These are phyloP conservation scores for Lantana camara DNA, from an alignment of 257 asterid species.

Conservation along the genomic window DNA sequence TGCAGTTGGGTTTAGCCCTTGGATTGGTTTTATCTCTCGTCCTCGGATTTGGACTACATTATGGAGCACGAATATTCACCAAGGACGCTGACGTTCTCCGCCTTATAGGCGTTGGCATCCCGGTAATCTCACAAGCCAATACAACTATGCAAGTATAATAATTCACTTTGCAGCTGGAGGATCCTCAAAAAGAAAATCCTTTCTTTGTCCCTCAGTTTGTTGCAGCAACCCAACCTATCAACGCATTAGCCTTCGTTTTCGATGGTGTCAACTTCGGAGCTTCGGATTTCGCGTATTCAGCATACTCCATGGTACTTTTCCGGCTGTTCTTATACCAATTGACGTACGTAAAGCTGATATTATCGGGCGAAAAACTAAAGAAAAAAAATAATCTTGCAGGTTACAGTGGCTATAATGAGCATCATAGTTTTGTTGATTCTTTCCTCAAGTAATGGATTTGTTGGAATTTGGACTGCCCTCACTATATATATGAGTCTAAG, in stretches of 20 bases:
- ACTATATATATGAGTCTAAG: conserved; percentile 66
- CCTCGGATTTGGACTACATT: conserved; percentile 62
- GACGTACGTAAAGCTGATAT: neutral
- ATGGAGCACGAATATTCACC: conserved; percentile 68
- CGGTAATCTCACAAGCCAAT: conserved; percentile 35
- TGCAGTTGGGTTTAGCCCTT: conserved; percentile 69
- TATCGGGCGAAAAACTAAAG: neutral
- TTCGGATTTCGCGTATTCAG: conserved; percentile 70
- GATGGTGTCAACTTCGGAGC: conserved; percentile 81
- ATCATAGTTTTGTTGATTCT: conserved; percentile 53
- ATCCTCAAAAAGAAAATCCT: conserved; percentile 2
- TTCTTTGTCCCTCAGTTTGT: conserved; percentile 48
- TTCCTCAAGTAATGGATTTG: conserved; percentile 46
- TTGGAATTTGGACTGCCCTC: conserved; percentile 74
- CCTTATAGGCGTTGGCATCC: conserved; percentile 62
- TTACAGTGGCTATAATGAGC: conserved; percentile 62
- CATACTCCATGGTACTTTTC: conserved; percentile 57
- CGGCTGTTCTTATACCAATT: neutral
- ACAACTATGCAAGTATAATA: neutral
- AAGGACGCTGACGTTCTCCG: conserved; percentile 53
- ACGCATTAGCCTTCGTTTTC: conserved; percentile 71
- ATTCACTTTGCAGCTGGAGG: neutral
- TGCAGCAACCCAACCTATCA: conserved; percentile 78
- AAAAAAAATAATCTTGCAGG: conserved; percentile 38
- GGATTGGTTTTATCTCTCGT: conserved; percentile 55